Conservation (phyloP, 1,284 basidiomycete genomes). For the Volvariella volvacea region DNA sequence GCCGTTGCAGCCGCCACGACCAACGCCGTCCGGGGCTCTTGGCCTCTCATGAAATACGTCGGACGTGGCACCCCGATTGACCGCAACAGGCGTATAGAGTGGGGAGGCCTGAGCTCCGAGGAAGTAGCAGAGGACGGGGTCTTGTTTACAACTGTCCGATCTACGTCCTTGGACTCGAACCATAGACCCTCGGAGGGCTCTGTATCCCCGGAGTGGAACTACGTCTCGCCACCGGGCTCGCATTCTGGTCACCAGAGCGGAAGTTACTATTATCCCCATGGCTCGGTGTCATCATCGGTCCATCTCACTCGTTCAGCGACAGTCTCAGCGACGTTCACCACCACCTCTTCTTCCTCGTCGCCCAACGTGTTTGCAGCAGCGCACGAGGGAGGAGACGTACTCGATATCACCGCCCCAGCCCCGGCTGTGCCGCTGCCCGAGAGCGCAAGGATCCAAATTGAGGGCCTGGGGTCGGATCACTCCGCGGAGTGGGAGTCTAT, state of each 20-base stretch:
- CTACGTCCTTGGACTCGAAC: constrained; percentile 34
- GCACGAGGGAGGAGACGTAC: constrained; percentile 7
- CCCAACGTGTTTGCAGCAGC: constrained; percentile 7
- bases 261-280: neutral
- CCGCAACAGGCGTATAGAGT: constrained; percentile 32
- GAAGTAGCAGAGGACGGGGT: constrained; percentile 32
- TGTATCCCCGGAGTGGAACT: constrained; percentile 30
- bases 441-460: constrained; percentile 19
- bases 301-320: too few species aligned
- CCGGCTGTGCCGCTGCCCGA: neutral
- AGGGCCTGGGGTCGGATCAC: constrained; percentile 22
- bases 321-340: neutral
- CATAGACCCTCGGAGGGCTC: constrained; percentile 24
- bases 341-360: constrained; percentile 8
- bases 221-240: constrained; percentile 19
- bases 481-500: constrained; percentile 35
- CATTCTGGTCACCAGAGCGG: constrained; percentile 8
- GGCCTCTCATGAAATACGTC: constrained; percentile 34
- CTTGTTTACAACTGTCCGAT: constrained; percentile 28
- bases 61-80: constrained; percentile 43
- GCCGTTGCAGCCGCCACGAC: constrained; percentile 17
- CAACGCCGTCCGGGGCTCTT: constrained; percentile 24
- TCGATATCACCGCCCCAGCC: neutral
- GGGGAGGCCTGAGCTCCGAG: constrained; percentile 27
- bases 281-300: too few species aligned